Percentiles rank a stretch among this genome's conserved stretches.
phyloP scores from a whole-genome alignment of 179 eudicot species.

The Spergularia azorica region DNA sequence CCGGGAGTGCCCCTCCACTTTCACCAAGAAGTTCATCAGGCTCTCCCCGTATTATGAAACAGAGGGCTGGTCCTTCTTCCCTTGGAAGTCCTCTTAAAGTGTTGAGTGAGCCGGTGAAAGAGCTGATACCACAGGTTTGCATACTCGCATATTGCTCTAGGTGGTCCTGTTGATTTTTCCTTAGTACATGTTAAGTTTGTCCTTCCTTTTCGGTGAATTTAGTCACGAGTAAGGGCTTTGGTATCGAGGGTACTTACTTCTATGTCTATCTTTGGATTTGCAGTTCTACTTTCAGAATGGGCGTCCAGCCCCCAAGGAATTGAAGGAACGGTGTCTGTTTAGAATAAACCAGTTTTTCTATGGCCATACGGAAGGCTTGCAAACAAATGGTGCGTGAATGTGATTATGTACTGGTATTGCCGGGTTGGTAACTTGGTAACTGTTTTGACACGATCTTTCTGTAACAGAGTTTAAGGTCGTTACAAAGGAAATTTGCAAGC shows the following conservation, averaged over 20 bases:
- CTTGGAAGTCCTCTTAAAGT: constrained; percentile 80
- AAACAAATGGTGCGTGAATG: constrained; percentile 64
- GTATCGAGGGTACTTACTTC: constrained; percentile 14
- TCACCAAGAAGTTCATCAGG: constrained; percentile 97
- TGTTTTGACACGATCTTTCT: constrained; percentile 6
- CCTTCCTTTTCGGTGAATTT: neutral
- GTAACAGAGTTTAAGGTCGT: constrained; percentile 73
- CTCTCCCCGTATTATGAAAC: constrained; percentile 83
- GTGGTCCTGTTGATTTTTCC: constrained; percentile 1
- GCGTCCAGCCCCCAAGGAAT: constrained; percentile 85
- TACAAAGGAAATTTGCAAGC: constrained; percentile 90
- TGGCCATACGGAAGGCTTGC: constrained; percentile 87
- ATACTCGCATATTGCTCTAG: constrained; percentile 1
- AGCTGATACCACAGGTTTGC: constrained; percentile 85
- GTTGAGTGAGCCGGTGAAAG: constrained; percentile 78
- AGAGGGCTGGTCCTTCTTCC: constrained; percentile 69
- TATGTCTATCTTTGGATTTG: constrained; percentile 22
- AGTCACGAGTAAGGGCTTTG: neutral
- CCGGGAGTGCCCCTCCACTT: constrained; percentile 95
- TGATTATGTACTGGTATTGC: neutral
- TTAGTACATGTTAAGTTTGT: neutral
- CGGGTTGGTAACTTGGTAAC: neutral
- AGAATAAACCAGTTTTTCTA: constrained; percentile 91
- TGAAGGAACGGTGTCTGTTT: constrained; percentile 78
- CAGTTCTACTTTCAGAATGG: constrained; percentile 97